Evolutionary conservation across 1,139 yeast species (phyloP), one percentile per base, ranked within the genome.

Genomic region (Sugiyamaella xylanicola): DNA sequence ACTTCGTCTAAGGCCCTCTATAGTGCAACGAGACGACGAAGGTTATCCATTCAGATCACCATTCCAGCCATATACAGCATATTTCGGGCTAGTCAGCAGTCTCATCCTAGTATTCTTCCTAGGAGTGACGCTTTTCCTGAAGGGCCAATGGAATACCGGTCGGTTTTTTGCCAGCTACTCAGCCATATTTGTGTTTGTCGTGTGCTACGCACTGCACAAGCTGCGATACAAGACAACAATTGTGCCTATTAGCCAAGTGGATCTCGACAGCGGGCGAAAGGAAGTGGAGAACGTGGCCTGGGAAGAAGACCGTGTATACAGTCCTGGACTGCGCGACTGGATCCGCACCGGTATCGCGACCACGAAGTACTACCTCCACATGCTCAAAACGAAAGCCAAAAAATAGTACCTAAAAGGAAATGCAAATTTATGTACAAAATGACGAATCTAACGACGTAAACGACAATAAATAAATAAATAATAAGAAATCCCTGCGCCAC

Each of bases 181-280:
- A 1, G 79, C 91, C 0, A 63, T 83, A 41, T 72, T 86, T 50
- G 65, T 86, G 3, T 84, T 86, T 66, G 70, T 75, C 0, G 62
- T 78, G 0, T 77, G 86, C 46, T 87, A 83, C 65, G 36, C 78
- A 17, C 79, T 79, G 0, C 87, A 86, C 70, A 82, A 82, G 63
- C 41, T 81, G 3, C 64, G 81, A 16, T 78, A 80, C 60, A 80
- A 86, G 13, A 80, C 89, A 1, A 64, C 63, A 55, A 63, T 81
- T 13, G 83, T 80, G 21, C 80, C 87, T 55, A 72, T 87, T 51
- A 88, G 84, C 59, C 82, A 85, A 22, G 70, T 89, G 56, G 95
- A 89, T 68, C 77, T 86, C 61, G 95, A 87, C 66, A 79, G 88
- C 0, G 95, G 95, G 1, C 77, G 95, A 64, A 79, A 91, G 51